These are phyloP conservation scores for Brassica hybrid DNA, from an alignment of 441 rosid species.

Conservation along the genomic window DNA sequence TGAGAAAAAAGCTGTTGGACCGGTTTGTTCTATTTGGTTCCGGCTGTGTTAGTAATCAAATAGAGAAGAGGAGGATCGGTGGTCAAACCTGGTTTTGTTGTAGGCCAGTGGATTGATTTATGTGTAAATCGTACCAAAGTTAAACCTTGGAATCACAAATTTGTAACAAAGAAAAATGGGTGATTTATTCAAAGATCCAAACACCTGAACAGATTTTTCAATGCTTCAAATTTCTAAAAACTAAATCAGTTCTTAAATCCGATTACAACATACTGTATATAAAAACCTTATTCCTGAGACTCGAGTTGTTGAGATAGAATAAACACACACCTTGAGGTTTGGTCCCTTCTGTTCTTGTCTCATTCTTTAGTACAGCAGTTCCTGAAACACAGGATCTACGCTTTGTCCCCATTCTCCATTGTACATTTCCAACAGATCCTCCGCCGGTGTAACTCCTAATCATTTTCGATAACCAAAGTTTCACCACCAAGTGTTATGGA, in stretches of 20 bases:
- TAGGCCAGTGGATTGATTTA: slow-evolving; percentile 17
- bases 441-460: slow-evolving; percentile 93
- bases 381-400: slow-evolving; percentile 60
- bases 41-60: neutral
- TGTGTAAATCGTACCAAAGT: neutral
- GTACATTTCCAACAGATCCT: slow-evolving; percentile 82
- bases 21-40: slow-evolving; percentile 7
- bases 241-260: slow-evolving; percentile 15
- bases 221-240: slow-evolving; percentile 25
- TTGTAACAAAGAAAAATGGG: neutral
- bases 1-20: slow-evolving; percentile 31
- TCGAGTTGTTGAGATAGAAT: slow-evolving; percentile 23
- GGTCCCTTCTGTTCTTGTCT: neutral
- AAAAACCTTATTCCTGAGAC: slow-evolving; percentile 25
- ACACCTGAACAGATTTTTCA: slow-evolving; percentile 11
- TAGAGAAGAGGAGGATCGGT: neutral
- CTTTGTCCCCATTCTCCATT: too few relatives aligned
- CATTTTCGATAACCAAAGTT: slow-evolving; percentile 18
- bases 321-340: slow-evolving; percentile 6
- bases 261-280: slow-evolving; percentile 16
- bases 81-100: slow-evolving; percentile 12
- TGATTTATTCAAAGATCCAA: neutral
- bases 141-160: neutral
- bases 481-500: neutral
- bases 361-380: slow-evolving; percentile 66